A percentile compares a stretch with the other conserved stretches of the same genome.
Evolutionary conservation across 345 rosid species (phyloP).

Genomic region (Populus deltoides): DNA sequence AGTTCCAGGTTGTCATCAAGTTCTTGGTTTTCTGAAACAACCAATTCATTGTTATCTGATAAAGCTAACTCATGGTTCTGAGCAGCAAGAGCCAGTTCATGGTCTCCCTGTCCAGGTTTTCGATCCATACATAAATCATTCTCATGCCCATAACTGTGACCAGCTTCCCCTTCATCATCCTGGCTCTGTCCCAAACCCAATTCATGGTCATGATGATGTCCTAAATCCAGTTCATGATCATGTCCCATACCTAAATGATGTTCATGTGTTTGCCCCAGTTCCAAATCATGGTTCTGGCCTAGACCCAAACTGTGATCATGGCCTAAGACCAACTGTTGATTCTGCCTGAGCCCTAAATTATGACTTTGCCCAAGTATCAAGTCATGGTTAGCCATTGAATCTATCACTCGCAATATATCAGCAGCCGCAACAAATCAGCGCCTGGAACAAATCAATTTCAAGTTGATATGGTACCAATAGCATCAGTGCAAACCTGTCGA

Average conservation of each 20-base stretch:
- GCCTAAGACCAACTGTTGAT: constrained; percentile 61
- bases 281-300: constrained; percentile 62
- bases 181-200: constrained; percentile 57
- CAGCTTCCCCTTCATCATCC: constrained; percentile 55
- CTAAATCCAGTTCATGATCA: constrained; percentile 57
- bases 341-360: constrained; percentile 57
- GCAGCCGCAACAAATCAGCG: background rate
- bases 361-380: constrained; percentile 70
- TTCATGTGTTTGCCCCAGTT: constrained; percentile 56
- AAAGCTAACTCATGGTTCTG: constrained; percentile 43
- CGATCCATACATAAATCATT: constrained; percentile 50
- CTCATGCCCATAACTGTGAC: constrained; percentile 51
- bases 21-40: constrained; percentile 64
- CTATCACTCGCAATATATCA: background rate
- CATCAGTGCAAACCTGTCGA: constrained; percentile 10
- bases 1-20: constrained; percentile 60
- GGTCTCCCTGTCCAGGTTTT: constrained; percentile 48
- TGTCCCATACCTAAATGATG: constrained; percentile 65
- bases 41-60: constrained; percentile 57
- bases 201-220: constrained; percentile 53
- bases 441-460: constrained; percentile 3
- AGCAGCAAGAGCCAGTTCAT: constrained; percentile 41
- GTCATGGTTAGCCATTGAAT: constrained; percentile 74
- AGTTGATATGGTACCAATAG: background rate
- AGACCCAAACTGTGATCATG: constrained; percentile 62